phyloP scores from a whole-genome alignment of 805 yeast species.

The Barnettozyma siamensis region DNA sequence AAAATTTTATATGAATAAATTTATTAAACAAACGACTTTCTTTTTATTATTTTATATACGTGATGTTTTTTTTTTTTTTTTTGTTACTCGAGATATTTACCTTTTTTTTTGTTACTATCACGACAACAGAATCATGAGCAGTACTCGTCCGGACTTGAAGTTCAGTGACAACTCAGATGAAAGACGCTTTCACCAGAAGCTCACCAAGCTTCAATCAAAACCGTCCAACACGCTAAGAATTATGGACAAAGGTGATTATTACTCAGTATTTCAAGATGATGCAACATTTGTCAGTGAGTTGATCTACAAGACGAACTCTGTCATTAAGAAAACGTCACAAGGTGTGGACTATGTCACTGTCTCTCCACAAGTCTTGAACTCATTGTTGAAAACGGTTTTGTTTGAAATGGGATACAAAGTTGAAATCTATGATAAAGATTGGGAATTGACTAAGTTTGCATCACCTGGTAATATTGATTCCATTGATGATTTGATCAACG shows the following conservation, averaged over 20 bases:
- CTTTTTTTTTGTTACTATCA: neutral
- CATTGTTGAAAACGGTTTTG: constrained; percentile 58
- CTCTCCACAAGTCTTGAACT: constrained; percentile 66
- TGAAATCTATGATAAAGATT: constrained; percentile 69
- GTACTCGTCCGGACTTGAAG: constrained; percentile 49
- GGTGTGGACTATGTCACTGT: constrained; percentile 64
- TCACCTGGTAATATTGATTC: constrained; percentile 87
- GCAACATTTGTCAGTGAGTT: constrained; percentile 79
- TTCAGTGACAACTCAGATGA: constrained; percentile 49
- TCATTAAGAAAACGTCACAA: constrained; percentile 55
- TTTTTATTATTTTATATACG: too few species aligned
- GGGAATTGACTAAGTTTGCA: constrained; percentile 55
- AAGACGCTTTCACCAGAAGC: constrained; percentile 42
- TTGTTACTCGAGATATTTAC: neutral
- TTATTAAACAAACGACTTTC: too few species aligned
- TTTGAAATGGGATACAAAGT: constrained; percentile 69
- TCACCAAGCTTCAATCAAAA: constrained; percentile 40
- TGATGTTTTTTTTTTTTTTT: too few species aligned
- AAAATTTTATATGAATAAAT: too few species aligned
- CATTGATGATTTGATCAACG: constrained; percentile 62
- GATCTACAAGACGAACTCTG: constrained; percentile 79
- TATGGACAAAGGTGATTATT: constrained; percentile 81
- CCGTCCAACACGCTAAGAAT: constrained; percentile 53
- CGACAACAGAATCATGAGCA: constrained; percentile 9
- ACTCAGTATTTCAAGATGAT: constrained; percentile 66